Conservation (phyloP, 352 stramenopile species). For the Pythium dissotocum region DNA sequence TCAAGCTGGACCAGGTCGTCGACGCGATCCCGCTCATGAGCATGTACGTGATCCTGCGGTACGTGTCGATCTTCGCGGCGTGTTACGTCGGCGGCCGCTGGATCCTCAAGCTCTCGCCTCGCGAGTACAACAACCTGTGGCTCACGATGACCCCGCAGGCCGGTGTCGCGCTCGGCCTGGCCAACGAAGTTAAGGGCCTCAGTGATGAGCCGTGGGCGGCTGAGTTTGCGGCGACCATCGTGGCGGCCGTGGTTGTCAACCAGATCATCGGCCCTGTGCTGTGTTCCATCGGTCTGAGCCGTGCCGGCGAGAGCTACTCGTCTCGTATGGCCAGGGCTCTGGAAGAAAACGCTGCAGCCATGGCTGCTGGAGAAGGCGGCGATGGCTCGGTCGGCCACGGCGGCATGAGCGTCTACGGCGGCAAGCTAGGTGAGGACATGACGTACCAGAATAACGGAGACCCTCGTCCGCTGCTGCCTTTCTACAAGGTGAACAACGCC, state of each 20-base stretch:
- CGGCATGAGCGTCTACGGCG: constrained; percentile 9
- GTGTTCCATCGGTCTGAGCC: constrained; percentile 53
- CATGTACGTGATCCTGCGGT: constrained; percentile 58
- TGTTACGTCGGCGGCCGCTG: constrained; percentile 64
- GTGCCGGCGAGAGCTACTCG: constrained; percentile 43
- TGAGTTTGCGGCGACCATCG: constrained; percentile 65
- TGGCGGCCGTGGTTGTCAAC: constrained; percentile 69
- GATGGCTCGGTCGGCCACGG: constrained; percentile 6
- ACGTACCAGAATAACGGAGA: constrained; percentile 38
- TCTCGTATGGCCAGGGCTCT: constrained; percentile 14
- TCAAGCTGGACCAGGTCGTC: constrained; percentile 68
- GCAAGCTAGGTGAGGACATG: constrained; percentile 17
- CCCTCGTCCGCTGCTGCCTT: constrained; percentile 41
- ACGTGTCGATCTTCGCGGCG: constrained; percentile 58
- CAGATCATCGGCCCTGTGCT: constrained; percentile 71
- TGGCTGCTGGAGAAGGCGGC: constrained; percentile 5
- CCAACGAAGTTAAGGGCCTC: constrained; percentile 55
- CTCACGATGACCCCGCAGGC: constrained; percentile 74
- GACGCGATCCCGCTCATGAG: constrained; percentile 66
- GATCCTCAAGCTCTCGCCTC: constrained; percentile 53
- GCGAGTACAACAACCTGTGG: constrained; percentile 77
- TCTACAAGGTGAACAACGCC: constrained; percentile 40
- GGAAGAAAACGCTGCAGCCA: constrained; percentile 2
- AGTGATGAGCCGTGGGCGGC: constrained; percentile 52
- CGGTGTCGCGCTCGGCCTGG: constrained; percentile 63